Conservation (phyloP, 352 stramenopile genomes). For the Phytophthora megakarya region DNA sequence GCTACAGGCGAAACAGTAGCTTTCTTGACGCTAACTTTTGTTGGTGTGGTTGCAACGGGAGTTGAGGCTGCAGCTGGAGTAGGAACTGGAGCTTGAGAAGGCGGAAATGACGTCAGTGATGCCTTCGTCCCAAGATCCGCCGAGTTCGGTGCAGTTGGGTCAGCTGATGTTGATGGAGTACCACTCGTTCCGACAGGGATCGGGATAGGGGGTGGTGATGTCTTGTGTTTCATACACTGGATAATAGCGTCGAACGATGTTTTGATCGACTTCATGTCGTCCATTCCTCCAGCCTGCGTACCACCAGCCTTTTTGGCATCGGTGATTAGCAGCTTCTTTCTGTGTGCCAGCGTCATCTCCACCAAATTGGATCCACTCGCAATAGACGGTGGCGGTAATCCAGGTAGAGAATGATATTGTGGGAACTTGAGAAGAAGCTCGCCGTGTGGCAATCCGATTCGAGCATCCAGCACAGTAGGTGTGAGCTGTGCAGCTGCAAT, state of each 20-base stretch:
- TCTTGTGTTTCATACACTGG: conserved; percentile 87
- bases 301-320: conserved; percentile 27
- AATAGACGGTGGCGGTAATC: conserved; percentile 71
- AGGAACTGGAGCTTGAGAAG: conserved; percentile 11
- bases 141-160: conserved; percentile 10
- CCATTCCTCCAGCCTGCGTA: conserved; percentile 30
- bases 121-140: conserved; percentile 36
- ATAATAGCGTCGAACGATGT: conserved; percentile 86
- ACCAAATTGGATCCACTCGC: conserved; percentile 50
- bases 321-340: conserved; percentile 39
- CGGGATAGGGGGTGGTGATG: conserved; percentile 70
- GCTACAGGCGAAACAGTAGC: conserved; percentile 22
- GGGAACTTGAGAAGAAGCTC: conserved; percentile 69
- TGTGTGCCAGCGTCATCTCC: conserved; percentile 58
- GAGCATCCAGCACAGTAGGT: conserved; percentile 53
- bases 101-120: conserved; percentile 37
- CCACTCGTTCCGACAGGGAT: conserved; percentile 39
- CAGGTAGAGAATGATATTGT: conserved; percentile 52
- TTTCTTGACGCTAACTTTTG: conserved; percentile 27
- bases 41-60: conserved; percentile 19
- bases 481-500: conserved; percentile 46
- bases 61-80: background rate
- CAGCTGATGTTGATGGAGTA: conserved; percentile 3
- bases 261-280: conserved; percentile 81
- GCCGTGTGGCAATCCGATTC: conserved; percentile 58